Conservation (phyloP, 257 asterid species). For the Asclepias syriaca region DNA sequence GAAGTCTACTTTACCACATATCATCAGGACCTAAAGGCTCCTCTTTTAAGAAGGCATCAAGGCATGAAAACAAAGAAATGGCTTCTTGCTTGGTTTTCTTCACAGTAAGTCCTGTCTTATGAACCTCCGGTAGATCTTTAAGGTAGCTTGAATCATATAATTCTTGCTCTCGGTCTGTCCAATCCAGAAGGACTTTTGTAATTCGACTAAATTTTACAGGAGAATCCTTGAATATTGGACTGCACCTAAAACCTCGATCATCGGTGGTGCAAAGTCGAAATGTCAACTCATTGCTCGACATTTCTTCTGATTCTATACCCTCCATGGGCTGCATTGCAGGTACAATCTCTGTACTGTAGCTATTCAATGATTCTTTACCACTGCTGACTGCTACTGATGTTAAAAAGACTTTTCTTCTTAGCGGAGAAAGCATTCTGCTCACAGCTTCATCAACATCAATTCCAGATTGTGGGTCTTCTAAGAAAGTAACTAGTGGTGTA, state of each 20-base stretch:
- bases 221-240: slow-evolving; percentile 60
- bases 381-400: slow-evolving; percentile 25
- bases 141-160: slow-evolving; percentile 63
- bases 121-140: slow-evolving; percentile 81
- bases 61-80: slow-evolving; percentile 84
- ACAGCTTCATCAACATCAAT: slow-evolving; percentile 68
- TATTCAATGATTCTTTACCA: slow-evolving; percentile 29
- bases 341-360: slow-evolving; percentile 32
- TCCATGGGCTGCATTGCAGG: slow-evolving; percentile 31
- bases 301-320: slow-evolving; percentile 41
- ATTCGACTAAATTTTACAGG: slow-evolving; percentile 42
- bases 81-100: slow-evolving; percentile 88
- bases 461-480: slow-evolving; percentile 74
- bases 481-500: slow-evolving; percentile 73
- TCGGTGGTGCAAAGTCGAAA: slow-evolving; percentile 63
- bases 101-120: slow-evolving; percentile 62
- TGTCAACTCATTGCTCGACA: slow-evolving; percentile 48
- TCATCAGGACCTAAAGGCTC: slow-evolving; percentile 99
- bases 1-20: slow-evolving; percentile 62
- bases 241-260: slow-evolving; percentile 54
- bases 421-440: slow-evolving; percentile 52
- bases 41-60: slow-evolving; percentile 91
- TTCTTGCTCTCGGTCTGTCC: slow-evolving; percentile 71
- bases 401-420: slow-evolving; percentile 43
- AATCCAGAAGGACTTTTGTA: slow-evolving; percentile 61